Percentiles rank a stretch among this genome's conserved stretches.
Evolutionary conservation across 2,329 filamentous ascomycete genomes (phyloP).

Genomic region (Geosmithia putterillii): DNA sequence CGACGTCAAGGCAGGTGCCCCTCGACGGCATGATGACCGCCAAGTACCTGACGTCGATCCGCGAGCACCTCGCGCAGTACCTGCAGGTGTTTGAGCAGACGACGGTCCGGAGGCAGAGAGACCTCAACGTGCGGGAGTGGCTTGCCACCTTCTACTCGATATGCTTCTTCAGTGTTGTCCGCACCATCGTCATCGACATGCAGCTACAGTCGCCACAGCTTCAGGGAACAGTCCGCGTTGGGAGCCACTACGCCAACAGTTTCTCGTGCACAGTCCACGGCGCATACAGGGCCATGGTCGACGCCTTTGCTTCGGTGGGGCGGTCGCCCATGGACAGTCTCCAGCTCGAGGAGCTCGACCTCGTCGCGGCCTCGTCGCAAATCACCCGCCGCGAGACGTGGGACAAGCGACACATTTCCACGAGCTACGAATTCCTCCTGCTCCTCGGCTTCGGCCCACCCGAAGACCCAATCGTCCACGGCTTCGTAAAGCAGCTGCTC

Average conservation of each 20-base stretch:
- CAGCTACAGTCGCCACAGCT: constrained; percentile 8
- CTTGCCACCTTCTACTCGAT: constrained; percentile 40
- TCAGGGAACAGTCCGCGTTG: no score
- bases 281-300: constrained; percentile 38
- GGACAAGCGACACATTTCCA: constrained; percentile 29
- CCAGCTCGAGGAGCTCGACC: constrained; percentile 29
- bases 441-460: constrained; percentile 31
- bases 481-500: constrained; percentile 16
- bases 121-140: constrained; percentile 29
- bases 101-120: constrained; percentile 15
- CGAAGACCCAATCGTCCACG: constrained; percentile 18
- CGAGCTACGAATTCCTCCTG: constrained; percentile 36
- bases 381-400: constrained; percentile 35
- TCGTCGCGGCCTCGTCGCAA: constrained; percentile 28
- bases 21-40: background rate
- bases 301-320: constrained; percentile 29
- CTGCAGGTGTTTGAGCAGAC: constrained; percentile 38
- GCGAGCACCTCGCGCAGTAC: constrained; percentile 36
- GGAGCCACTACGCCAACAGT: no score
- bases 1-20: no score
- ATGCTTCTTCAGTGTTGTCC: constrained; percentile 45
- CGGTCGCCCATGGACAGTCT: constrained; percentile 32
- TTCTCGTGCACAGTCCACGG: constrained; percentile 28
- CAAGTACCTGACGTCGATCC: constrained; percentile 13
- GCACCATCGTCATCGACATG: constrained; percentile 37